Evolutionary conservation across 2,329 filamentous ascomycete species (phyloP).

Genomic region (Ilyonectria mors-panacis): DNA sequence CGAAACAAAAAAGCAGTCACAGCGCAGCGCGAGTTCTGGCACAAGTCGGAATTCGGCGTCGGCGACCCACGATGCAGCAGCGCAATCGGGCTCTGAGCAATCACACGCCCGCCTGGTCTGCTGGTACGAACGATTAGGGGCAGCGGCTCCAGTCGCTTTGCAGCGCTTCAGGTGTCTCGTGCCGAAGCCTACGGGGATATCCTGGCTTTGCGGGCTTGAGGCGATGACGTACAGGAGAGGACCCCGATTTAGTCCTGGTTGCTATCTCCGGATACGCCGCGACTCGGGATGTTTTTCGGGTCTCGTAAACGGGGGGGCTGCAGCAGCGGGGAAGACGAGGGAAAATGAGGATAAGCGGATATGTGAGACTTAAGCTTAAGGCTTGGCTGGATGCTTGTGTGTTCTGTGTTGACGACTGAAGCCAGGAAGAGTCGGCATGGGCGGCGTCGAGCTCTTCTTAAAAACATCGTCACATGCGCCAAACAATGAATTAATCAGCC

Average conservation of each 20-base stretch:
- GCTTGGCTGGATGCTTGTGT: not conserved
- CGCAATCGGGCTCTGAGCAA: slow-evolving; percentile 9
- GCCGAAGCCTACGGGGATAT: slow-evolving; percentile 32
- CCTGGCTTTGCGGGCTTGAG: slow-evolving; percentile 10
- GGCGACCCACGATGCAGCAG: not conserved
- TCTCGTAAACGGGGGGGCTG: not conserved
- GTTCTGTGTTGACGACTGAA: not conserved
- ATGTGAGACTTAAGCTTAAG: not conserved
- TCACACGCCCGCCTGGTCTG: slow-evolving; percentile 25
- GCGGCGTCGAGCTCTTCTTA: slow-evolving; percentile 15
- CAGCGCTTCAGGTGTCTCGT: slow-evolving; percentile 31
- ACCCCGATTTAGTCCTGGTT: not conserved
- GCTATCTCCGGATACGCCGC: slow-evolving; percentile 4
- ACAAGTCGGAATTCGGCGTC: slow-evolving; percentile 31
- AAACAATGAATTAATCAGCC: slow-evolving; percentile 23
- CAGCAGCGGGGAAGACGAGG: not conserved
- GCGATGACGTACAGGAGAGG: slow-evolving; percentile 33
- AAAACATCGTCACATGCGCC: slow-evolving; percentile 16
- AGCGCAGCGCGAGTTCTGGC: not conserved
- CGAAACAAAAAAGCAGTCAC: not conserved
- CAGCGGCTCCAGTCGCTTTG: slow-evolving; percentile 21
- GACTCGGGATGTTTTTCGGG: not conserved
- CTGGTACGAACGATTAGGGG: not conserved
- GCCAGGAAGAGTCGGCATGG: not conserved
- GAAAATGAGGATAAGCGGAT: not conserved